Conservation (phyloP, 495 filamentous ascomycete species). For the Bathelium albidoporum region DNA sequence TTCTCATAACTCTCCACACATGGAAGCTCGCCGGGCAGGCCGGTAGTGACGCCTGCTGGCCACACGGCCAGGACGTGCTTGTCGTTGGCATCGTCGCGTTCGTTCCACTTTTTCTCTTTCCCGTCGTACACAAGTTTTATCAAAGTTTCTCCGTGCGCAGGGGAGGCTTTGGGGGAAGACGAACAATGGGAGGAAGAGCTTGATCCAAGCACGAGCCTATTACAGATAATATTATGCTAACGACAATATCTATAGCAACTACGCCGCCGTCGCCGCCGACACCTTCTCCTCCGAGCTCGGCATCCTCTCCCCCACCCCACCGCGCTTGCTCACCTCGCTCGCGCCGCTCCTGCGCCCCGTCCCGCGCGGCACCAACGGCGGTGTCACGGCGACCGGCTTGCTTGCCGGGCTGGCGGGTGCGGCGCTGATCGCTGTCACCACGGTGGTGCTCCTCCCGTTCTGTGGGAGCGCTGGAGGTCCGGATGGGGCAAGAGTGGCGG, state of each 20-base stretch:
- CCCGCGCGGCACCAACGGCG: slow-evolving; percentile 86
- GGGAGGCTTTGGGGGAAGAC: neutral
- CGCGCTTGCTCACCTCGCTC: slow-evolving; percentile 85
- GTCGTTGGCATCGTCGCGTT: slow-evolving; percentile 47
- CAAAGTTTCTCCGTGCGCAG: no score
- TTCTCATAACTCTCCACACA: slow-evolving; percentile 61
- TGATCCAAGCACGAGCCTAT: neutral
- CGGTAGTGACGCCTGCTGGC: slow-evolving; percentile 26
- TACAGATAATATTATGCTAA: slow-evolving; percentile 29
- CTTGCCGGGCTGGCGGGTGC: slow-evolving; percentile 66
- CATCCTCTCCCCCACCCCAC: slow-evolving; percentile 65
- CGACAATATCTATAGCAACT: slow-evolving; percentile 38
- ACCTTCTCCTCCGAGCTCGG: slow-evolving; percentile 94
- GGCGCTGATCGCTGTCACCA: slow-evolving; percentile 55
- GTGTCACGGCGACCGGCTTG: slow-evolving; percentile 64
- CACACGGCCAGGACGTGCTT: slow-evolving; percentile 38
- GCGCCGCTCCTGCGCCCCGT: slow-evolving; percentile 69
- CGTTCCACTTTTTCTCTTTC: slow-evolving; percentile 12
- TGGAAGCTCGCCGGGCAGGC: slow-evolving; percentile 45
- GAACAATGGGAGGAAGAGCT: neutral
- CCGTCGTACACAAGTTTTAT: no score
- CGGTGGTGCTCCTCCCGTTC: slow-evolving; percentile 58
- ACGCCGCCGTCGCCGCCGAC: slow-evolving; percentile 83
- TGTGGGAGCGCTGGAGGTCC: slow-evolving; percentile 35
- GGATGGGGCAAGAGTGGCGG: slow-evolving; percentile 1